phyloP scores from a whole-genome alignment of 2,329 filamentous ascomycete species.

The Emmonsiellopsis sp. region DNA sequence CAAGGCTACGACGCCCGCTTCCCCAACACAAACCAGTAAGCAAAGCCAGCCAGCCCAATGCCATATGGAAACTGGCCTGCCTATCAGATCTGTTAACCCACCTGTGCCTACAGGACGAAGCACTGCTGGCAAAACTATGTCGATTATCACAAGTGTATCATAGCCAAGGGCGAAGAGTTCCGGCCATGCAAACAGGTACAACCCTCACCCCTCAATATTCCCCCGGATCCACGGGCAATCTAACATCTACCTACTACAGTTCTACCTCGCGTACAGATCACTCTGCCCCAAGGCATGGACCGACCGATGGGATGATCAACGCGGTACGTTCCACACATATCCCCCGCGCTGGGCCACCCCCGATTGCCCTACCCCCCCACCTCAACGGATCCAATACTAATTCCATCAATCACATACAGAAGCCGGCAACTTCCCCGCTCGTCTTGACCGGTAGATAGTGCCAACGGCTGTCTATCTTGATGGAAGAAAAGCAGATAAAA shows the following conservation, averaged over 20 bases:
- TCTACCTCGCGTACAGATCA: slow-evolving; percentile 92
- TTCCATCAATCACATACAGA: slow-evolving; percentile 25
- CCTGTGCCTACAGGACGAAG: slow-evolving; percentile 55
- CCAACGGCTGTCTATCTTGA: not conserved
- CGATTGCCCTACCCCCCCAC: not conserved
- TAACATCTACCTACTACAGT: slow-evolving; percentile 45
- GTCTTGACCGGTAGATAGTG: slow-evolving; percentile 5
- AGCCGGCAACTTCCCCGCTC: slow-evolving; percentile 46
- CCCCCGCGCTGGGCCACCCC: not conserved
- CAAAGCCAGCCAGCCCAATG: not conserved
- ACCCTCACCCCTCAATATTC: not conserved
- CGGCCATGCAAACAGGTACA: slow-evolving; percentile 89
- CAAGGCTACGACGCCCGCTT: slow-evolving; percentile 97
- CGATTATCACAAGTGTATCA: slow-evolving; percentile 99
- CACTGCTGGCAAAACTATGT: slow-evolving; percentile 99
- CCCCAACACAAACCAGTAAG: slow-evolving; percentile 76
- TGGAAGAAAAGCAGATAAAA: not conserved
- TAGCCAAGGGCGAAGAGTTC: slow-evolving; percentile 97
- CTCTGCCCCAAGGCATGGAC: slow-evolving; percentile 95
- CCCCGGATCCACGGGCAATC: not conserved
- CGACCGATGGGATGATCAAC: slow-evolving; percentile 92
- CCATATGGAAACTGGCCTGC: not conserved
- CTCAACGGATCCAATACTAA: not conserved
- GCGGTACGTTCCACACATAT: slow-evolving; percentile 54
- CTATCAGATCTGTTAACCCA: slow-evolving; percentile 1